These are phyloP conservation scores for Gaeumannomyces sp. DNA, from an alignment of 2,329 filamentous ascomycete species.

Conservation along the genomic window DNA sequence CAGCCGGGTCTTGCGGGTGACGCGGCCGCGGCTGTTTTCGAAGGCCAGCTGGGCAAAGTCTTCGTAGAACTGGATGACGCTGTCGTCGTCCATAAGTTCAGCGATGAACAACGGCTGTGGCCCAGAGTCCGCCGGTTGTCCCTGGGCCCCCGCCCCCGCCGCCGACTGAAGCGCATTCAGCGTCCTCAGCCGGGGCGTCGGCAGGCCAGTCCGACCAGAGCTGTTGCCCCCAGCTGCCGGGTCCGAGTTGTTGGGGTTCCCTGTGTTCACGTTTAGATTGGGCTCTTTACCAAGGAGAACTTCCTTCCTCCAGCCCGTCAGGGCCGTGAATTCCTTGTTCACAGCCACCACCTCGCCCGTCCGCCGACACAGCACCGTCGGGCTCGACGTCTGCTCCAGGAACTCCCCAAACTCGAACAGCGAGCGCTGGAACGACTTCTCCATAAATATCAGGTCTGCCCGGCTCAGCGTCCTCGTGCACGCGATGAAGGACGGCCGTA, in stretches of 20 bases:
- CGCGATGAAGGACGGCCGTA: constrained; percentile 87
- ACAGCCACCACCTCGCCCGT: constrained; percentile 93
- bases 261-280: constrained; percentile 81
- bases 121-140: constrained; percentile 33
- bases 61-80: constrained; percentile 90
- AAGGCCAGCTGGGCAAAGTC: constrained; percentile 92
- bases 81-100: constrained; percentile 88
- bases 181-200: constrained; percentile 46
- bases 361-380: constrained; percentile 83
- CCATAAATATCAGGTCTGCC: constrained; percentile 93
- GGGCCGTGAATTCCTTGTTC: constrained; percentile 92
- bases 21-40: constrained; percentile 79
- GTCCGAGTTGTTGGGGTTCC: constrained; percentile 23
- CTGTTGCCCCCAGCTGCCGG: constrained; percentile 32
- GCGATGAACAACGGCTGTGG: constrained; percentile 82
- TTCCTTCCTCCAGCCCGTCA: constrained; percentile 91
- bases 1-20: constrained; percentile 76
- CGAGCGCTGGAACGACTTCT: constrained; percentile 91
- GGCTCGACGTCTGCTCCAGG: constrained; percentile 79
- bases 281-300: constrained; percentile 80
- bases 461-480: constrained; percentile 83
- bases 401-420: constrained; percentile 92
- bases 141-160: constrained; percentile 10
- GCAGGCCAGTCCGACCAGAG: constrained; percentile 35
- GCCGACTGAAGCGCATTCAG: constrained; percentile 24